Conservation (phyloP, 2,329 filamentous ascomycete species). For the Orbilia javanica region DNA sequence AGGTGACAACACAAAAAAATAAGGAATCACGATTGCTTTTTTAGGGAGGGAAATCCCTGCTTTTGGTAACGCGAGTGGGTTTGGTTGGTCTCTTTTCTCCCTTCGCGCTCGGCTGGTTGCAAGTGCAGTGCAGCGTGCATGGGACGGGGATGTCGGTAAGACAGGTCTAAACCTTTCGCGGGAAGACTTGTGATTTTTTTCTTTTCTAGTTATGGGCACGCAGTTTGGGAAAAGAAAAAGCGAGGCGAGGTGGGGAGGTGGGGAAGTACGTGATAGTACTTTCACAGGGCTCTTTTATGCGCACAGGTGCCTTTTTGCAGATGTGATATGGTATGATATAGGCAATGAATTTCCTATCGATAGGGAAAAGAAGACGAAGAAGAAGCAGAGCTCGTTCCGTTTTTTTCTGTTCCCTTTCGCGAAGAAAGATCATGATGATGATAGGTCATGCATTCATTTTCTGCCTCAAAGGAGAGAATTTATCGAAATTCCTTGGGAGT, state of each 20-base stretch:
- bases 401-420: not conserved
- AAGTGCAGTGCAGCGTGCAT: not conserved
- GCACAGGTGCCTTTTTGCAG: too few species aligned
- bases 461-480: not conserved
- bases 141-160: not conserved
- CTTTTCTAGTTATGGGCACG: too few species aligned
- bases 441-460: not conserved
- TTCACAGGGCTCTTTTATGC: too few species aligned
- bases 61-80: constrained; percentile 18
- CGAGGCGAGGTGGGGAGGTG: constrained; percentile 22
- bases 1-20: constrained; percentile 49
- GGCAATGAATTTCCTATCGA: not conserved
- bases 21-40: not conserved
- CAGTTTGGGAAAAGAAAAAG: constrained; percentile 6
- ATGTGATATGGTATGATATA: not conserved
- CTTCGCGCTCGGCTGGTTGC: too few species aligned
- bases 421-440: not conserved
- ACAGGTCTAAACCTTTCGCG: constrained; percentile 45
- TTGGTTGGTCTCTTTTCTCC: too few species aligned
- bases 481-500: not conserved
- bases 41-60: not conserved
- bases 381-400: too few species aligned
- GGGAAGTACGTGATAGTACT: not conserved
- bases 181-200: constrained; percentile 19
- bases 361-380: not conserved